A percentile compares a stretch with the other conserved stretches of the same genome.
Conservation (phyloP, 768 basidiomycete genomes). For the Neoboletus brunneissimus region DNA sequence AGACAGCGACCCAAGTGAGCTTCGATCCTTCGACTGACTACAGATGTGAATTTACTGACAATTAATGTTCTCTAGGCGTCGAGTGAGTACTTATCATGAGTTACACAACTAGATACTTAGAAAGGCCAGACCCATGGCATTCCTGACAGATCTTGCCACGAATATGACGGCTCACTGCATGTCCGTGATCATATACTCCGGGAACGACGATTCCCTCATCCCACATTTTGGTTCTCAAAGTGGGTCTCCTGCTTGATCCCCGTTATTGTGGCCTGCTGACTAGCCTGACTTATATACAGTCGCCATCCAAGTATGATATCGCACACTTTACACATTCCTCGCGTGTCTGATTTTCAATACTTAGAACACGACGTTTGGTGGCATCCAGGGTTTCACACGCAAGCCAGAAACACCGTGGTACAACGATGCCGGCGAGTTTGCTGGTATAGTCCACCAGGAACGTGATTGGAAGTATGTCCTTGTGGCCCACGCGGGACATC, state of each 20-base stretch:
- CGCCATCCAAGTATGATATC: conserved; percentile 44
- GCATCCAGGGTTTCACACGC: too few relatives aligned
- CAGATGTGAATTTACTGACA: too few relatives aligned
- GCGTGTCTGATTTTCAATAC: too few relatives aligned
- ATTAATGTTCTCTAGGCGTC: conserved; percentile 21
- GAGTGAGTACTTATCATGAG: conserved; percentile 27
- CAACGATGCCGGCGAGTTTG: conserved; percentile 52
- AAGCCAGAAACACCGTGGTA: conserved; percentile 66
- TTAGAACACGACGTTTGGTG: too few relatives aligned
- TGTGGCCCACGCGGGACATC: conserved; percentile 38
- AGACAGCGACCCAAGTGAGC: too few relatives aligned
- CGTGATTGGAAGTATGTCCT: conserved; percentile 31
- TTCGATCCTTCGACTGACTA: too few relatives aligned
- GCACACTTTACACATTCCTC: too few relatives aligned
- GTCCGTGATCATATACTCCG: conserved; percentile 56
- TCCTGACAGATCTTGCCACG: conserved; percentile 44
- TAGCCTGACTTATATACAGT: conserved; percentile 21
- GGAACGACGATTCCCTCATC: conserved; percentile 65
- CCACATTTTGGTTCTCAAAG: conserved; percentile 62
- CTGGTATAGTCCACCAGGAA: conserved; percentile 71
- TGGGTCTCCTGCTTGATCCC: conserved; percentile 25
- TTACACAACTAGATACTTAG: not conserved
- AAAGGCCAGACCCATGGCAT: conserved; percentile 52
- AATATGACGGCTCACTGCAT: conserved; percentile 52
- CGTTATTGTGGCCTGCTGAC: too few relatives aligned